These are phyloP conservation scores for Colletotrichum sp. DNA, from an alignment of 2,329 filamentous ascomycete species.

Conservation along the genomic window DNA sequence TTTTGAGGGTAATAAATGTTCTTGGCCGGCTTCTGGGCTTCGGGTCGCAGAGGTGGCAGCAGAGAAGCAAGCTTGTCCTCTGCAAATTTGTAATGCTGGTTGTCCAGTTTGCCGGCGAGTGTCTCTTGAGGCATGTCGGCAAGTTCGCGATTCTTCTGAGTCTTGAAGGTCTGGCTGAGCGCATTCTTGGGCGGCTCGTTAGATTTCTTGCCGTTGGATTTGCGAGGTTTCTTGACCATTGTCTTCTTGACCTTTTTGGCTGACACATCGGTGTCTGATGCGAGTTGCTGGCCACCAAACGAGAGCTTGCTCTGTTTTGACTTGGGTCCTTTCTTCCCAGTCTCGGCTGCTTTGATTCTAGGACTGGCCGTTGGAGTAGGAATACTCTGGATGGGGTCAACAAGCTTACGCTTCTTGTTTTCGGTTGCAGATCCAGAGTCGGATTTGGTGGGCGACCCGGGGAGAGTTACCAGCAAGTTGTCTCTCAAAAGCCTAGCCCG, in stretches of 20 bases:
- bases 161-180: slow-evolving; percentile 48
- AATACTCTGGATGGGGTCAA: slow-evolving; percentile 54
- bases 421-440: slow-evolving; percentile 35
- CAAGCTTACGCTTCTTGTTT: slow-evolving; percentile 42
- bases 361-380: slow-evolving; percentile 65
- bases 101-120: slow-evolving; percentile 26
- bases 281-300: slow-evolving; percentile 37
- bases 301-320: slow-evolving; percentile 58
- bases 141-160: slow-evolving; percentile 42
- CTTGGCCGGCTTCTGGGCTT: slow-evolving; percentile 20
- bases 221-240: slow-evolving; percentile 35
- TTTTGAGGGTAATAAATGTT: slow-evolving; percentile 21
- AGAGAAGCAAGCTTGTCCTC: slow-evolving; percentile 23
- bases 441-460: slow-evolving; percentile 26
- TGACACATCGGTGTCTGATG: slow-evolving; percentile 23
- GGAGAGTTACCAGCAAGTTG: slow-evolving; percentile 48
- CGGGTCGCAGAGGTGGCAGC: slow-evolving; percentile 29
- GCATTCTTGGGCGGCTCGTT: slow-evolving; percentile 40
- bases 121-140: slow-evolving; percentile 28
- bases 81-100: slow-evolving; percentile 24
- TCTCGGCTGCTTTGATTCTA: slow-evolving; percentile 45
- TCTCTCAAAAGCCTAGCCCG: slow-evolving; percentile 40
- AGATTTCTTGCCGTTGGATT: slow-evolving; percentile 39
- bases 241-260: slow-evolving; percentile 31
- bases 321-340: slow-evolving; percentile 43